A percentile compares a stretch with the other conserved stretches of the same genome.
These are phyloP conservation scores for Crithidia fasciculata DNA, from an alignment of 208 protist species.

Conservation along the genomic window DNA sequence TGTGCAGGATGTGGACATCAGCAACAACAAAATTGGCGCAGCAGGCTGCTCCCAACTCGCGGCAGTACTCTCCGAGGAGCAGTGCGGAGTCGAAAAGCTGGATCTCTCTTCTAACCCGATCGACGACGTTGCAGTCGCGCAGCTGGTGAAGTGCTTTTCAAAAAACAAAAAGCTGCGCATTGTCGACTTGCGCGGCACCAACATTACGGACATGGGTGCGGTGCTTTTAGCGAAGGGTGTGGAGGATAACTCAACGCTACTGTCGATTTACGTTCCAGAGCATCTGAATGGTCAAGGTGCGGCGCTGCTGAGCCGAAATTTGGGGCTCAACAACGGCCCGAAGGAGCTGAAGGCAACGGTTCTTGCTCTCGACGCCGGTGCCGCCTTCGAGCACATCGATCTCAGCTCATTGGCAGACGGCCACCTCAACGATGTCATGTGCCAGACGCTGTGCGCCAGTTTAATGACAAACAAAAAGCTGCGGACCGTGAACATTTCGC, in stretches of 20 bases:
- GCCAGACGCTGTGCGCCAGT: slow-evolving; percentile 55
- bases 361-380: slow-evolving; percentile 55
- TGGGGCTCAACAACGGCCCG: slow-evolving; percentile 78
- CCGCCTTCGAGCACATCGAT: slow-evolving; percentile 52
- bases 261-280: slow-evolving; percentile 41
- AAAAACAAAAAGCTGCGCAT: slow-evolving; percentile 53
- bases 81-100: slow-evolving; percentile 52
- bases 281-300: slow-evolving; percentile 33
- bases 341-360: slow-evolving; percentile 63
- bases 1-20: slow-evolving; percentile 59
- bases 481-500: slow-evolving; percentile 53
- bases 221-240: slow-evolving; percentile 58
- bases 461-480: slow-evolving; percentile 58
- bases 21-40: slow-evolving; percentile 63
- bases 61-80: slow-evolving; percentile 39
- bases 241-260: slow-evolving; percentile 58
- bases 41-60: slow-evolving; percentile 62
- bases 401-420: slow-evolving; percentile 44
- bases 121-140: slow-evolving; percentile 53
- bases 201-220: slow-evolving; percentile 60
- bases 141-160: slow-evolving; percentile 63
- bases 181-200: slow-evolving; percentile 61
- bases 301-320: slow-evolving; percentile 46
- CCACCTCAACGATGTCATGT: slow-evolving; percentile 63
- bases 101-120: slow-evolving; percentile 69